Evolutionary conservation across 768 basidiomycete species (phyloP).

Genomic region (Suillus hirtellus): DNA sequence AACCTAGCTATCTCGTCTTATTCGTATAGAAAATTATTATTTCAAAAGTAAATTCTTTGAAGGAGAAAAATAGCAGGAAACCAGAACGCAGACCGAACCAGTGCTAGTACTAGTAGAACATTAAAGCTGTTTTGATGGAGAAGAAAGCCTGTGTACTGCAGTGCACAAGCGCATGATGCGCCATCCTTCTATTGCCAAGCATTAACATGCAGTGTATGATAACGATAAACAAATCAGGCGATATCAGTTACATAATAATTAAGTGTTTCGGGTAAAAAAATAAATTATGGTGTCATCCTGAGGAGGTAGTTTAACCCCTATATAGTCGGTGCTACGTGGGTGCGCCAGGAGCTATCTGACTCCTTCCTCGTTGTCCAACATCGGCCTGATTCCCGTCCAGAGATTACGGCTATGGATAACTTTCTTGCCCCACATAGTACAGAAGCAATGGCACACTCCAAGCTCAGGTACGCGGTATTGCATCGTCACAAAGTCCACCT

Average conservation of each 20-base stretch:
- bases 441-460: slow-evolving; percentile 62
- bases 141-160: background rate
- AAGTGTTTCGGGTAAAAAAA: background rate
- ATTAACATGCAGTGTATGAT: background rate
- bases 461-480: slow-evolving; percentile 50
- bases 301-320: slow-evolving; percentile 5
- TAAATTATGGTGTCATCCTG: slow-evolving; percentile 1
- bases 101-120: background rate
- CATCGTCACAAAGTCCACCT: slow-evolving; percentile 13
- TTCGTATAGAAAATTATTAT: background rate
- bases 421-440: slow-evolving; percentile 65
- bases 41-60: background rate
- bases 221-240: slow-evolving; percentile 1
- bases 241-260: slow-evolving; percentile 2
- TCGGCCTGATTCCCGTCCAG: background rate
- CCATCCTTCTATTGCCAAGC: too few relatives aligned
- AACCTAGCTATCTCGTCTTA: background rate
- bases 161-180: background rate
- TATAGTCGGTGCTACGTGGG: background rate
- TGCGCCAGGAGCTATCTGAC: too few relatives aligned
- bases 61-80: background rate
- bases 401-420: slow-evolving; percentile 46
- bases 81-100: background rate
- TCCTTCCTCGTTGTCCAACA: background rate
- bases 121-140: background rate